These are phyloP conservation scores for Paecilomyces formosus DNA, from an alignment of 2,329 filamentous ascomycete genomes.

Conservation along the genomic window DNA sequence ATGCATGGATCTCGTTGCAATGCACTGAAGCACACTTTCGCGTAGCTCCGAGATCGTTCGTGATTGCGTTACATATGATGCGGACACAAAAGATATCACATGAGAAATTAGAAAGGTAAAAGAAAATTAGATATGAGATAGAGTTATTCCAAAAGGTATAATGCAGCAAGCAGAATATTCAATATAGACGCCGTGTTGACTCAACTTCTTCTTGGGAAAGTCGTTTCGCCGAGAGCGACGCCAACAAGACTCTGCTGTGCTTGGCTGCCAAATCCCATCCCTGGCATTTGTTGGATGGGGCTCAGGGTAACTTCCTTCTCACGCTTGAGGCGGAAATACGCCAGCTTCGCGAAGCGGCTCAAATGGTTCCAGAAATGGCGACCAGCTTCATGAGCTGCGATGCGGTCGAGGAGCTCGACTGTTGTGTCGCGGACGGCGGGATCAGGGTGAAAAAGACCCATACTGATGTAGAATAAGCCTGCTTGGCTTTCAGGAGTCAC, in stretches of 20 bases:
- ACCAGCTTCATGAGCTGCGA: constrained; percentile 81
- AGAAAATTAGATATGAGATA: neutral
- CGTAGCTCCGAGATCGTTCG: neutral
- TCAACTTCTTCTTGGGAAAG: constrained; percentile 16
- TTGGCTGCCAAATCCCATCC: constrained; percentile 11
- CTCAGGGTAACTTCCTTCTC: constrained; percentile 40
- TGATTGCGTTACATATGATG: neutral
- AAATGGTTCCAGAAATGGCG: constrained; percentile 86
- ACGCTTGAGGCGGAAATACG: constrained; percentile 69
- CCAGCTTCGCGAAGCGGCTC: constrained; percentile 81
- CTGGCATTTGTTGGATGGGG: constrained; percentile 12
- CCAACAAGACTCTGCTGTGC: constrained; percentile 28
- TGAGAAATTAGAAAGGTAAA: neutral
- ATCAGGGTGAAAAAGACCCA: constrained; percentile 88
- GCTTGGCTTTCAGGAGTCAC: constrained; percentile 80
- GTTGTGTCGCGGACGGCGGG: constrained; percentile 69
- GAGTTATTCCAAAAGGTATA: neutral
- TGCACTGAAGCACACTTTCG: neutral
- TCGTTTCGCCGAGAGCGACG: constrained; percentile 24
- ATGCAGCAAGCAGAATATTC: neutral
- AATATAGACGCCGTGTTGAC: neutral
- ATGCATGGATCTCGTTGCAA: neutral
- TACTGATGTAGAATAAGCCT: constrained; percentile 81
- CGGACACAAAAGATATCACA: neutral
- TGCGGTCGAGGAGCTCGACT: constrained; percentile 71